These are phyloP conservation scores for Vigna radiata DNA, from an alignment of 306 rosid species.

Conservation along the genomic window DNA sequence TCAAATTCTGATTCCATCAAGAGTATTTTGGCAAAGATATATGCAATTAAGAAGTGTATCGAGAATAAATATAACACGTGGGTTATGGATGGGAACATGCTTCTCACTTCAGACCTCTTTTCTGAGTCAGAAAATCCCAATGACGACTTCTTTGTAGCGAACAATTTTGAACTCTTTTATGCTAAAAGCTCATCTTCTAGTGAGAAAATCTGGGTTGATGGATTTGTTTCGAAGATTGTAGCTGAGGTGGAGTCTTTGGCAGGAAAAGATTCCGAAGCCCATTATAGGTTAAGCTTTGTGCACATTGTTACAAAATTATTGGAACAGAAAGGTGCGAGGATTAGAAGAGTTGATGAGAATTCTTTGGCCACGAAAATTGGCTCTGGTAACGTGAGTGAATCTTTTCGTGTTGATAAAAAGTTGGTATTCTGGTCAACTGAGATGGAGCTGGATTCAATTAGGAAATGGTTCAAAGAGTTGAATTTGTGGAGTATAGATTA, in stretches of 20 bases:
- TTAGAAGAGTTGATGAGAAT: slow-evolving; percentile 41
- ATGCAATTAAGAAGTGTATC: slow-evolving; percentile 60
- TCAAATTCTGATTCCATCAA: slow-evolving; percentile 51
- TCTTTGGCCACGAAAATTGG: slow-evolving; percentile 52
- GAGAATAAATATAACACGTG: slow-evolving; percentile 61
- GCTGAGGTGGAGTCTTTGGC: slow-evolving; percentile 51
- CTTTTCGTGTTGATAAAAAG: slow-evolving; percentile 62
- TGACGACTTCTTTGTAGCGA: slow-evolving; percentile 54
- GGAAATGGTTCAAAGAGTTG: slow-evolving; percentile 65
- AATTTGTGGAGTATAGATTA: slow-evolving; percentile 70
- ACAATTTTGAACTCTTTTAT: slow-evolving; percentile 62
- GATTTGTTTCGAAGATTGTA: slow-evolving; percentile 50
- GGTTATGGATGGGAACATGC: slow-evolving; percentile 73
- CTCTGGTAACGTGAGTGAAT: slow-evolving; percentile 43
- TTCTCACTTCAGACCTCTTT: slow-evolving; percentile 57
- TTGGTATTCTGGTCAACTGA: slow-evolving; percentile 69
- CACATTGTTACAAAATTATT: slow-evolving; percentile 43
- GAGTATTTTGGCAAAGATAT: slow-evolving; percentile 60
- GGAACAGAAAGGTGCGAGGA: slow-evolving; percentile 50
- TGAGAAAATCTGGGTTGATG: slow-evolving; percentile 57
- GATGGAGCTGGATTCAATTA: slow-evolving; percentile 51
- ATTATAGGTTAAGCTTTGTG: slow-evolving; percentile 53
- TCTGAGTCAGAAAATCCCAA: slow-evolving; percentile 43
- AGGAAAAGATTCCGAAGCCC: slow-evolving; percentile 47
- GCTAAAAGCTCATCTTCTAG: slow-evolving; percentile 60